phyloP scores from a whole-genome alignment of 768 basidiomycete genomes.

The Trametes sanguinea region DNA sequence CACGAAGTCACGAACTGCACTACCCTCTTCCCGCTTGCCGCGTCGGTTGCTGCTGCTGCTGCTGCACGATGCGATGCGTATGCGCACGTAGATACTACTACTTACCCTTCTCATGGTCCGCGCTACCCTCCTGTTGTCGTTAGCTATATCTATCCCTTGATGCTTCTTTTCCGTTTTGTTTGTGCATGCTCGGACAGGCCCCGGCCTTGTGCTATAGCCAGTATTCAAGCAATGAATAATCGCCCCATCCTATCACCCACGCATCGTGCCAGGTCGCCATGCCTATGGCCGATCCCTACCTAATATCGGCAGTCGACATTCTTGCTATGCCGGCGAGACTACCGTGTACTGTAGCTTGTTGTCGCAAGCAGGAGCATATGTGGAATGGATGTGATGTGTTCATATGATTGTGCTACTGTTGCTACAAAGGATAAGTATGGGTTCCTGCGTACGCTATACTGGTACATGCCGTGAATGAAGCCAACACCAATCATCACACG shows the following conservation, averaged over 20 bases:
- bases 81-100: slow-evolving; percentile 13
- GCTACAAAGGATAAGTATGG: slow-evolving; percentile 19
- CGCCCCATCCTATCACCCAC: neutral
- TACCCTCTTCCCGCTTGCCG: neutral
- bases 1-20: slow-evolving; percentile 29
- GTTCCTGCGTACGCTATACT: slow-evolving; percentile 13
- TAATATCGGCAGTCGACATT: no score
- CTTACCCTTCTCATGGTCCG: neutral
- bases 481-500: neutral
- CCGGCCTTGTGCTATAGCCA: slow-evolving; percentile 15
- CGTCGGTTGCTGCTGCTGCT: neutral
- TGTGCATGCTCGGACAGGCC: slow-evolving; percentile 13
- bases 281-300: no score
- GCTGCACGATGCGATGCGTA: neutral
- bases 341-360: no score
- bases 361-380: no score
- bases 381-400: neutral
- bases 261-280: no score
- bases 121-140: slow-evolving; percentile 18
- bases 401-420: slow-evolving; percentile 15
- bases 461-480: slow-evolving; percentile 6
- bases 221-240: slow-evolving; percentile 16
- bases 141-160: slow-evolving; percentile 19
- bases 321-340: no score
- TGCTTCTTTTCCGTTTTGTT: slow-evolving; percentile 5